phyloP scores from a whole-genome alignment of 805 yeast genomes.

The Candida fluviatilis region DNA sequence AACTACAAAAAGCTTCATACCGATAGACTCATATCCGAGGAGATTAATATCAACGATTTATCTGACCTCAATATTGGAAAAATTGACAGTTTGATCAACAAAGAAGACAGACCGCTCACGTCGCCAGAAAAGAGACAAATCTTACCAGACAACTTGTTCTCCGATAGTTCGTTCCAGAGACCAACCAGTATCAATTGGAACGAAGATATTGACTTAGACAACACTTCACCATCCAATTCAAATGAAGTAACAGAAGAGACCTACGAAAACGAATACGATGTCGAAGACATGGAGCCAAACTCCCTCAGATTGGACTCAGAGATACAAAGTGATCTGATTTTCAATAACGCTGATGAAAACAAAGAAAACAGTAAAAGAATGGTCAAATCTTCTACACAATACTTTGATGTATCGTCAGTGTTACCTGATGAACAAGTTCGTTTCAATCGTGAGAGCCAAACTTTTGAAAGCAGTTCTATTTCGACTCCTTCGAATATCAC shows the following conservation, averaged over 20 bases:
- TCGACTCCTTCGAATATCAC: conserved; percentile 37
- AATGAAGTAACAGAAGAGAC: conserved; percentile 4
- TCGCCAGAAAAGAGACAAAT: conserved; percentile 1
- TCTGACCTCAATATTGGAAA: conserved; percentile 36
- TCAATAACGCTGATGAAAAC: background rate
- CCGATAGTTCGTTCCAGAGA: conserved; percentile 30
- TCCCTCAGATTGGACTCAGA: no score
- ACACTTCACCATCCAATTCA: conserved; percentile 15
- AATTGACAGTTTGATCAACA: conserved; percentile 34
- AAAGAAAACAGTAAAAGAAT: conserved; percentile 2
- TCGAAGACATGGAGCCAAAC: no score
- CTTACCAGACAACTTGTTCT: conserved; percentile 8
- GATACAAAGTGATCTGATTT: background rate
- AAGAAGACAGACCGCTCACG: conserved; percentile 14
- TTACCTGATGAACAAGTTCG: conserved; percentile 3
- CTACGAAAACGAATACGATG: conserved; percentile 4
- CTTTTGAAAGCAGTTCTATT: conserved; percentile 15
- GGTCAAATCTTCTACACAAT: conserved; percentile 14
- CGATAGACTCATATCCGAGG: background rate
- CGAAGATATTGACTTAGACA: conserved; percentile 31
- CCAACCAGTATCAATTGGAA: conserved; percentile 43
- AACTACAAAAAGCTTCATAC: background rate
- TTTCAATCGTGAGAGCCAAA: background rate
- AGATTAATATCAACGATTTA: conserved; percentile 27
- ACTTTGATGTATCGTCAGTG: conserved; percentile 20